These are phyloP conservation scores for Rhodamnia argentea DNA, from an alignment of 345 rosid genomes.

Conservation along the genomic window DNA sequence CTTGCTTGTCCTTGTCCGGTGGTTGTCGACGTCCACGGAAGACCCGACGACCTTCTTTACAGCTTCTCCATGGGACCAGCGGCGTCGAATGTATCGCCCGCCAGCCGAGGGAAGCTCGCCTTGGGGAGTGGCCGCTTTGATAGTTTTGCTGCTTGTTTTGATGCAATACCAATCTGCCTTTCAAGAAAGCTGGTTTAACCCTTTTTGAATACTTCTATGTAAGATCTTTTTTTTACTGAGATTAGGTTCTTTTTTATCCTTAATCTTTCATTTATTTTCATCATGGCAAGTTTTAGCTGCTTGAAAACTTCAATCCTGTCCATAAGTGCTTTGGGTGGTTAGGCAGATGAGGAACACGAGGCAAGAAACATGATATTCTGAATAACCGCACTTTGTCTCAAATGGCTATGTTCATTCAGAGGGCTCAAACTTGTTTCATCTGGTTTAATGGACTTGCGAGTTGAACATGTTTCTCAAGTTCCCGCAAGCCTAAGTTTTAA, in stretches of 20 bases:
- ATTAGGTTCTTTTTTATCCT: not conserved
- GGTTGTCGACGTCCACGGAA: conserved; percentile 50
- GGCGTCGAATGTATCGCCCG: conserved; percentile 20
- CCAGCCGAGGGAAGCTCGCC: conserved; percentile 82
- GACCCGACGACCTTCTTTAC: conserved; percentile 29
- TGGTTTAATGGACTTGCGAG: not conserved
- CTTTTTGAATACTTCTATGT: not conserved
- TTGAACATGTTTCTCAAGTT: not conserved
- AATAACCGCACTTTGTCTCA: not conserved
- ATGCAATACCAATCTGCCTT: conserved; percentile 56
- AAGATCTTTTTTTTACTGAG: not conserved
- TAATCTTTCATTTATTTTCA: not conserved
- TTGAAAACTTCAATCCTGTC: not conserved
- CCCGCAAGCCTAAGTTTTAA: not conserved
- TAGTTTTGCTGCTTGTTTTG: conserved; percentile 60
- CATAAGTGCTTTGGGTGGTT: not conserved
- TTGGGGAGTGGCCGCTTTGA: conserved; percentile 87
- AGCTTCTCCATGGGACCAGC: conserved; percentile 42
- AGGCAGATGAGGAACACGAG: not conserved
- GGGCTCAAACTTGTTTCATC: not conserved
- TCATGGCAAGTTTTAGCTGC: not conserved
- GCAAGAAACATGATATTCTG: not conserved
- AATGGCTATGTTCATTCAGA: not conserved
- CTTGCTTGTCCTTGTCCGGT: conserved; percentile 43
- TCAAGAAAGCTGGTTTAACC: conserved; percentile 51